Base-by-base conservation (phyloP, 1,139 yeast genomes). In the Candida sp. region DNA sequence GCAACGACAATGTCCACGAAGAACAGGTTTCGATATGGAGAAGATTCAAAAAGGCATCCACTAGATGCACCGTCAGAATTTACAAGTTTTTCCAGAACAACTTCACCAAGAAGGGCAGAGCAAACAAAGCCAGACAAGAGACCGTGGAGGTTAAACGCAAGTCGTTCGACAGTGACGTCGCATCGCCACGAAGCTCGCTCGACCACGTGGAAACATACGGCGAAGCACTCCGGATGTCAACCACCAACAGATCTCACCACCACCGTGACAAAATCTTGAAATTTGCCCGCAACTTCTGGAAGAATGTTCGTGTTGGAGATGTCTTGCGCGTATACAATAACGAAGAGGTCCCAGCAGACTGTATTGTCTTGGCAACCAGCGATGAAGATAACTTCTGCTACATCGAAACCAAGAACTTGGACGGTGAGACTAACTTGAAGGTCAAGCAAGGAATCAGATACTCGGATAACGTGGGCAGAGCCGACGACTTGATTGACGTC, bases 381-480 rank as follows among this genome's bases (percentile, higher is more conserved):
- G 98, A 93, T 65, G 68, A 80, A 1, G 98, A 94, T 65, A 97
- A 97, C 41, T 92, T 88, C 44, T 93, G 98, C 70, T 93, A 87
- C 63, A 86, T 93, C 41, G 98, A 94, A 69, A 94, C 99, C 1
- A 93, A 92, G 63, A 94, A 94, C 67, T 79, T 94, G 61, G 98
- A 94, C 70, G 99, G 99, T 67, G 99, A 94, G 70, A 91, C 98
- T 4, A 94, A 94, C 66, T 78, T 94, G 66, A 94, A 94, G 68
- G 84, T 85, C 47, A 88, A 91, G 55, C 86, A 84, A 57, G 86
- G 96, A 11, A 72, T 94, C 50, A 82, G 84, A 53, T 84, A 90
- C 60, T 92, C 96, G 27, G 81, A 84, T 37, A 67, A 73, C 9
- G 63, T 70, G 26, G 70, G 75, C 47, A 92, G 83, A 59, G 78